A percentile compares a stretch with the other conserved stretches of the same genome.
Conservation (phyloP, 805 yeast species). For the Candida palmyrensis region DNA sequence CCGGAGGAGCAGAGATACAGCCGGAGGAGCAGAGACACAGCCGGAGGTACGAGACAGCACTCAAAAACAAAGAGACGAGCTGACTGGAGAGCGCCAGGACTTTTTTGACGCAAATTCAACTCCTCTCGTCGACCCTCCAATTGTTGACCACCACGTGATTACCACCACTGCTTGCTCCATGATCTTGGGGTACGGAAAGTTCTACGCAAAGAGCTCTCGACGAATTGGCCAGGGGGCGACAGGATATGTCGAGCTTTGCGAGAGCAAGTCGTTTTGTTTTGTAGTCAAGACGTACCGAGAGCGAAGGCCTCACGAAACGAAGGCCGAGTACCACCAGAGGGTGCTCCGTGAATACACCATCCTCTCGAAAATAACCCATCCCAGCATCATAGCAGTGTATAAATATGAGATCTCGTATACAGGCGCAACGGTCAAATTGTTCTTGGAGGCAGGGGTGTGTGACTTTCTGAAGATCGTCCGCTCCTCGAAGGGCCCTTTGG, state of each 20-base stretch:
- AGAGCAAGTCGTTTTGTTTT: constrained; percentile 10
- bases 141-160: too few relatives aligned
- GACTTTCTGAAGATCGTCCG: constrained; percentile 13
- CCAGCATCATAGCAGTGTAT: constrained; percentile 29
- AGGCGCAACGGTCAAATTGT: constrained; percentile 21
- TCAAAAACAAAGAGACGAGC: too few relatives aligned
- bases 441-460: constrained; percentile 27
- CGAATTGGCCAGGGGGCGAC: constrained; percentile 13
- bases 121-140: too few relatives aligned
- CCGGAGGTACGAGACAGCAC: too few relatives aligned
- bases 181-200: too few relatives aligned
- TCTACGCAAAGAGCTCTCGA: too few relatives aligned
- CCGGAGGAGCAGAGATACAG: too few relatives aligned
- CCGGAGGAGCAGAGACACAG: too few relatives aligned
- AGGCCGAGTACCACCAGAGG: constrained; percentile 33
- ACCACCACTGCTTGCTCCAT: too few relatives aligned
- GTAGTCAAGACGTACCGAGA: constrained; percentile 45
- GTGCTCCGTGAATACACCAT: constrained; percentile 32
- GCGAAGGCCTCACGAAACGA: constrained; percentile 35
- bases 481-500: constrained; percentile 9
- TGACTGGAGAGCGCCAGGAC: too few relatives aligned
- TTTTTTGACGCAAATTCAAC: too few relatives aligned
- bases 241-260: constrained; percentile 11
- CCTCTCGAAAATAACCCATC: constrained; percentile 21
- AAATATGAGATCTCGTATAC: constrained; percentile 21